These are phyloP conservation scores for Favolaschia claudopus DNA, from an alignment of 768 basidiomycete species.

Conservation along the genomic window DNA sequence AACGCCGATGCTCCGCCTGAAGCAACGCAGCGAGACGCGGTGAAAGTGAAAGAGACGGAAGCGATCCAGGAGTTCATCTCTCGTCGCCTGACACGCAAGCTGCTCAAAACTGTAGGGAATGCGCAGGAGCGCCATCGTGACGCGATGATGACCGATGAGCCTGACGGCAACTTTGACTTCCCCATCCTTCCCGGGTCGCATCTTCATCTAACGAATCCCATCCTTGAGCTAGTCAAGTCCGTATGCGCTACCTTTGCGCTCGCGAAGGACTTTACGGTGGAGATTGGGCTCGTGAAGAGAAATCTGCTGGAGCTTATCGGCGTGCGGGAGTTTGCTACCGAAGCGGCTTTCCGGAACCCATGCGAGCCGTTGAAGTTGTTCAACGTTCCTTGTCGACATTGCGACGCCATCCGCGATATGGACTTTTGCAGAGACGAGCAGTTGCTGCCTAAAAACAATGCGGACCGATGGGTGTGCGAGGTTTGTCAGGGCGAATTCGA, in stretches of 20 bases:
- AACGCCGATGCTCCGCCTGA: slow-evolving; percentile 65
- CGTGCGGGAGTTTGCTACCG: slow-evolving; percentile 84
- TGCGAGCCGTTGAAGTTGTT: slow-evolving; percentile 87
- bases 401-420: slow-evolving; percentile 86
- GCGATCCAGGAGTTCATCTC: slow-evolving; percentile 78
- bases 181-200: slow-evolving; percentile 89
- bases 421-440: slow-evolving; percentile 95
- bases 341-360: slow-evolving; percentile 90
- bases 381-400: slow-evolving; percentile 89
- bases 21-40: slow-evolving; percentile 68
- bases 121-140: slow-evolving; percentile 69
- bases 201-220: slow-evolving; percentile 78
- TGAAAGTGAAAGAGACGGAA: slow-evolving; percentile 74
- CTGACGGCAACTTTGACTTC: slow-evolving; percentile 72
- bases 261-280: slow-evolving; percentile 81
- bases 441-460: slow-evolving; percentile 65
- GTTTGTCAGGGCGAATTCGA: slow-evolving; percentile 89
- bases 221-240: slow-evolving; percentile 90
- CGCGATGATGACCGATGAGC: slow-evolving; percentile 61
- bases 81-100: slow-evolving; percentile 79
- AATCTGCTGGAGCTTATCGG: slow-evolving; percentile 89
- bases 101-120: slow-evolving; percentile 73
- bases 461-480: slow-evolving; percentile 72
- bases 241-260: slow-evolving; percentile 82
- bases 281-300: slow-evolving; percentile 88